phyloP scores from a whole-genome alignment of 306 rosid genomes.

The Calophaca sinica region DNA sequence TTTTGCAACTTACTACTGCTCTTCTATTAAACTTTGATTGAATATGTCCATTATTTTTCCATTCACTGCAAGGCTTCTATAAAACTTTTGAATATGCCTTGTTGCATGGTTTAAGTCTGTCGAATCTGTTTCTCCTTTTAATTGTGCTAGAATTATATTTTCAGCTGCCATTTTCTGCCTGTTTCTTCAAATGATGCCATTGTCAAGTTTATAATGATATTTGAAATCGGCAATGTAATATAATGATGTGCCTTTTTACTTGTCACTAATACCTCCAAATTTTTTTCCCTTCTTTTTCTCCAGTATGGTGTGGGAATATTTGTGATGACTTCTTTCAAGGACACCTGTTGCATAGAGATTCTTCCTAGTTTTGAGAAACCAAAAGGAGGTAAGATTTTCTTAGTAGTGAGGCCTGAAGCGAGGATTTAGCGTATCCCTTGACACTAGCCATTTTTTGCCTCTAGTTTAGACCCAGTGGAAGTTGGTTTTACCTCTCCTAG shows the following conservation, averaged over 20 bases:
- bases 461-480: conserved; percentile 8
- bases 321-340: conserved; percentile 88
- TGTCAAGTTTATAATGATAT: conserved; percentile 34
- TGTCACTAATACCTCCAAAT: conserved; percentile 29
- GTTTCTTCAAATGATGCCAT: conserved; percentile 18
- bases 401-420: neutral
- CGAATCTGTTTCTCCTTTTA: conserved; percentile 14
- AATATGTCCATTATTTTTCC: conserved; percentile 7
- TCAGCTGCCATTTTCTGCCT: neutral
- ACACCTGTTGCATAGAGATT: conserved; percentile 83
- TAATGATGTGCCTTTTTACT: conserved; percentile 35
- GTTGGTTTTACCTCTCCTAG: neutral
- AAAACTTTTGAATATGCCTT: conserved; percentile 1
- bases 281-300: conserved; percentile 34
- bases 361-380: conserved; percentile 72
- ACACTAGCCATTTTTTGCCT: neutral
- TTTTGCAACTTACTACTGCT: conserved; percentile 29
- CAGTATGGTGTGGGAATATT: conserved; percentile 78
- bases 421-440: neutral
- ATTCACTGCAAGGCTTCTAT: neutral
- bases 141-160: neutral
- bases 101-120: conserved; percentile 21
- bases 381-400: conserved; percentile 62
- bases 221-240: conserved; percentile 8
- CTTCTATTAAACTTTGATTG: conserved; percentile 17